These are phyloP conservation scores for Senecio squalidus DNA, from an alignment of 140 eudicot species.

Conservation along the genomic window DNA sequence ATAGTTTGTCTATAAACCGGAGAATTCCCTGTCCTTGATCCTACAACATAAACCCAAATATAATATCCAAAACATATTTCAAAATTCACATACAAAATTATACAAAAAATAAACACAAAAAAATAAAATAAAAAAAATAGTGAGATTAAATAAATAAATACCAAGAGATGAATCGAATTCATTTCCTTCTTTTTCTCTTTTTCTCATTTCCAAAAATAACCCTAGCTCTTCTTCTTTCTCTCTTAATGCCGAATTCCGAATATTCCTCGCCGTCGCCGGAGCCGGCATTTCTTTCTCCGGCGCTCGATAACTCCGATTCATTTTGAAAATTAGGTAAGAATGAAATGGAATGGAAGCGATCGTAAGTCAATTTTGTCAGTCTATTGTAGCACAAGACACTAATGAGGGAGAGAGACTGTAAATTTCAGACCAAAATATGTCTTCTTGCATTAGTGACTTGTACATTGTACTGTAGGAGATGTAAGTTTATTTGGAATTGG, in stretches of 20 bases:
- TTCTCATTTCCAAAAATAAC: slow-evolving; percentile 81
- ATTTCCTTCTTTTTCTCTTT: slow-evolving; percentile 62
- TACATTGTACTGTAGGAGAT: not conserved
- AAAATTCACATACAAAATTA: not conserved
- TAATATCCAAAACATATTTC: not conserved
- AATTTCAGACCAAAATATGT: slow-evolving; percentile 13
- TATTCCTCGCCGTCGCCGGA: slow-evolving; percentile 29
- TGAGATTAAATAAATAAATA: slow-evolving; percentile 20
- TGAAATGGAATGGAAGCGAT: slow-evolving; percentile 2
- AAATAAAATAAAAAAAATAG: too few species aligned
- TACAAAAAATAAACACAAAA: not conserved
- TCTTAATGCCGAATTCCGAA: slow-evolving; percentile 44
- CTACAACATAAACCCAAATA: slow-evolving; percentile 34
- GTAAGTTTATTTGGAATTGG: slow-evolving; percentile 10
- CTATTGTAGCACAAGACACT: slow-evolving; percentile 18
- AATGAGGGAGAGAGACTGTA: slow-evolving; percentile 12
- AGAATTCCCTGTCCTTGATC: slow-evolving; percentile 48
- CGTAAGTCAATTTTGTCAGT: slow-evolving; percentile 15
- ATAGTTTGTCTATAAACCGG: slow-evolving; percentile 42
- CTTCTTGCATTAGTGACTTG: not conserved
- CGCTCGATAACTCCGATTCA: slow-evolving; percentile 78
- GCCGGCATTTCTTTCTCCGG: slow-evolving; percentile 40
- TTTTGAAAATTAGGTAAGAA: slow-evolving; percentile 33
- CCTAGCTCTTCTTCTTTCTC: slow-evolving; percentile 91
- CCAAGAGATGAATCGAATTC: slow-evolving; percentile 84